phyloP scores from a whole-genome alignment of 2,329 filamentous ascomycete species.

The Aspergillus aculeatus region DNA sequence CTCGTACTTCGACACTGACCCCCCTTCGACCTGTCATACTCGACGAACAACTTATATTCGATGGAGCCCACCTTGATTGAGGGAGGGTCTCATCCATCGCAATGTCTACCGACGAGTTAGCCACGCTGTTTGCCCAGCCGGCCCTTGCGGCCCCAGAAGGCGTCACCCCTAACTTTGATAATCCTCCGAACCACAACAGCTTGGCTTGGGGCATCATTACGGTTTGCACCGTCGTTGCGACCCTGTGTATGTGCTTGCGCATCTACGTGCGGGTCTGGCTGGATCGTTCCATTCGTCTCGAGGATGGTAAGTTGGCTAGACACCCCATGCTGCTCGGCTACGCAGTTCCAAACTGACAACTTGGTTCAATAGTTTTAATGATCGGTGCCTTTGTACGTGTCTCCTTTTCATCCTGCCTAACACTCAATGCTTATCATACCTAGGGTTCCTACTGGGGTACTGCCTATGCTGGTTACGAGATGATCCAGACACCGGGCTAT shows the following conservation, averaged over 20 bases:
- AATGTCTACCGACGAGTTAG: conserved; percentile 7
- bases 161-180: conserved; percentile 22
- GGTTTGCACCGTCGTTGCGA: conserved; percentile 19
- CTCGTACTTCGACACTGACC: background rate
- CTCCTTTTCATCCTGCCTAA: background rate
- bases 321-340: background rate
- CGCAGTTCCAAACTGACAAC: background rate
- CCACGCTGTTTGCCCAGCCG: conserved; percentile 9
- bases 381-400: conserved; percentile 10
- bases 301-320: conserved; percentile 17
- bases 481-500: conserved; percentile 20
- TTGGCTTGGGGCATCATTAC: conserved; percentile 22
- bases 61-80: background rate
- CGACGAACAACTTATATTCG: background rate
- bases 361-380: conserved; percentile 3
- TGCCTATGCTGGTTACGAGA: conserved; percentile 16
- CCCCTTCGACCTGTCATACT: background rate
- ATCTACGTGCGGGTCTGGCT: conserved; percentile 19
- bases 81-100: background rate
- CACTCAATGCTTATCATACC: background rate
- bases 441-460: conserved; percentile 24
- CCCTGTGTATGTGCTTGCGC: conserved; percentile 19
- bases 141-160: conserved; percentile 20
- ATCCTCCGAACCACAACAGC: conserved; percentile 21
- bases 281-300: conserved; percentile 17